A percentile compares a stretch with the other conserved stretches of the same genome.
Evolutionary conservation across 2,329 filamentous ascomycete genomes (phyloP).

Genomic region (Penicillium rolfsii): DNA sequence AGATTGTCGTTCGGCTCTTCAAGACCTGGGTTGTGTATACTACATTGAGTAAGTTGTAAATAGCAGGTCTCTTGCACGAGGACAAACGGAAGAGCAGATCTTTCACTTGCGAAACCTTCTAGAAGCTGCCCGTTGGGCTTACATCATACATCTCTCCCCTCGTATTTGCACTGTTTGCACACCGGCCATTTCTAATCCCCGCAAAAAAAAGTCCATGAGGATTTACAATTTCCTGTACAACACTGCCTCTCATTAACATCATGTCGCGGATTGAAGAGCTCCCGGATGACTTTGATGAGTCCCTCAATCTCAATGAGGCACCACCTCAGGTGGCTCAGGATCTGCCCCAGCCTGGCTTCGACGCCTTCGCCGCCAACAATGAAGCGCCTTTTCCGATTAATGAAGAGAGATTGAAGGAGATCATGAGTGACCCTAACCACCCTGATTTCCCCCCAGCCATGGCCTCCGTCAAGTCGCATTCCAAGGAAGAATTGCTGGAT

Average conservation of each 20-base stretch:
- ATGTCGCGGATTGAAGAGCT: constrained; percentile 60
- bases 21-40: neutral
- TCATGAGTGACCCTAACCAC: constrained; percentile 36
- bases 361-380: constrained; percentile 31
- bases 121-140: neutral
- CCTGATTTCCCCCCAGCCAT: constrained; percentile 61
- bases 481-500: constrained; percentile 62
- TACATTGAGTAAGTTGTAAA: neutral
- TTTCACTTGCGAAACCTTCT: neutral
- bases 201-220: constrained; percentile 15
- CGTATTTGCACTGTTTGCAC: constrained; percentile 38
- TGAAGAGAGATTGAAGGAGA: constrained; percentile 37
- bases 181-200: constrained; percentile 21
- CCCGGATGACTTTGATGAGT: constrained; percentile 55
- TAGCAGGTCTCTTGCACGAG: too few relatives aligned
- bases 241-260: constrained; percentile 13
- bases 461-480: constrained; percentile 59
- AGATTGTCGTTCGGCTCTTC: neutral
- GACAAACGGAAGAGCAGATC: neutral
- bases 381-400: constrained; percentile 47
- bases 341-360: constrained; percentile 27
- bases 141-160: constrained; percentile 20
- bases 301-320: constrained; percentile 46
- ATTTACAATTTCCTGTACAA: constrained; percentile 6
- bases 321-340: constrained; percentile 25